Evolutionary conservation across 106 monocot species (phyloP).

Genomic region (Allium cepa): DNA sequence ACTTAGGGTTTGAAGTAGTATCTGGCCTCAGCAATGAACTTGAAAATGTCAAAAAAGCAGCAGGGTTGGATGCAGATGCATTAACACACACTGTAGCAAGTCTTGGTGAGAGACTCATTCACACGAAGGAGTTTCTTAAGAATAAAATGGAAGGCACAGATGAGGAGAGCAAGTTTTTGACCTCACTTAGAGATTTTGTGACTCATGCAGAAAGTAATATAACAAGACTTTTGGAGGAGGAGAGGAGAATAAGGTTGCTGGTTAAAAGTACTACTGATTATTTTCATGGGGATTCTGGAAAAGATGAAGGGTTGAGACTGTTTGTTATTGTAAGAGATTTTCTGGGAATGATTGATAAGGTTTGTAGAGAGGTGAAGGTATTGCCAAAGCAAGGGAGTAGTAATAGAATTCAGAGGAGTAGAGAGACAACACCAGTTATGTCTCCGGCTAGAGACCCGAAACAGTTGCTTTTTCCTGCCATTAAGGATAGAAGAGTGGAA

Average conservation of each 20-base stretch:
- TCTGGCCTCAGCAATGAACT: slow-evolving; percentile 45
- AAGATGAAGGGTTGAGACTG: slow-evolving; percentile 48
- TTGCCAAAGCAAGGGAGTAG: slow-evolving; percentile 4
- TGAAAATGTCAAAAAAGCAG: slow-evolving; percentile 56
- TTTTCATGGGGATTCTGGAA: slow-evolving; percentile 51
- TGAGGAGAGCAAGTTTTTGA: slow-evolving; percentile 41
- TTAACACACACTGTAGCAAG: slow-evolving; percentile 17
- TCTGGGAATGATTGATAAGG: slow-evolving; percentile 33
- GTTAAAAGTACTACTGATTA: slow-evolving; percentile 52
- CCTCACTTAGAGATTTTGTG: slow-evolving; percentile 29
- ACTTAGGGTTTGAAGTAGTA: slow-evolving; percentile 38
- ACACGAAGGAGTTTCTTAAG: slow-evolving; percentile 29
- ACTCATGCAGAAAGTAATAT: slow-evolving; percentile 35
- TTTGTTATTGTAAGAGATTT: slow-evolving; percentile 46
- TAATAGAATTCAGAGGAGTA: slow-evolving; percentile 10
- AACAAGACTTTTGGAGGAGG: slow-evolving; percentile 27
- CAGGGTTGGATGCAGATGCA: slow-evolving; percentile 41
- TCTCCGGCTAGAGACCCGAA: slow-evolving; percentile 15
- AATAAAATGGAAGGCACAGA: slow-evolving; percentile 29
- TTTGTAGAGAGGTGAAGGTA: slow-evolving; percentile 29
- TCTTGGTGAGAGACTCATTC: slow-evolving; percentile 32
- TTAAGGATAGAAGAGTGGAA: slow-evolving; percentile 19
- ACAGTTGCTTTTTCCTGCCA: slow-evolving; percentile 39
- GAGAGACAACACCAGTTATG: slow-evolving; percentile 7
- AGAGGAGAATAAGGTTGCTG: slow-evolving; percentile 27